These are phyloP conservation scores for Lumnitzera littorea DNA, from an alignment of 345 rosid species.

Conservation along the genomic window DNA sequence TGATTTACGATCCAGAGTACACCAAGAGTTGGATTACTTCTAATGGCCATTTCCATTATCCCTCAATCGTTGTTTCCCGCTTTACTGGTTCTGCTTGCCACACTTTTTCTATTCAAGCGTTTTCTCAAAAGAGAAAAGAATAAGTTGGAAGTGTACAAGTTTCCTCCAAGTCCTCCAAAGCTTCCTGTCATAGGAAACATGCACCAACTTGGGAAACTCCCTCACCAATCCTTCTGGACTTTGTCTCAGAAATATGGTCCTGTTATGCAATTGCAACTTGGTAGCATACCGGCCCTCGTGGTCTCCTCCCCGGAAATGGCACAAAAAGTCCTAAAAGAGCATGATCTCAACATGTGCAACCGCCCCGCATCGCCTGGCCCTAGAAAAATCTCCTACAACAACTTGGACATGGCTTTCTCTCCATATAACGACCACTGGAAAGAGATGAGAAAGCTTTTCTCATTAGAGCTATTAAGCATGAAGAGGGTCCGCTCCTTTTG, in stretches of 20 bases:
- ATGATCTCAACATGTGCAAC: constrained; percentile 6
- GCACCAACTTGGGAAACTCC: constrained; percentile 3
- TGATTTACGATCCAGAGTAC: too few relatives aligned
- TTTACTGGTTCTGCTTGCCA: too few relatives aligned
- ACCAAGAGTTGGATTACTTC: too few relatives aligned
- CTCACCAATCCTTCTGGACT: not conserved
- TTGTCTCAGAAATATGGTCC: not conserved
- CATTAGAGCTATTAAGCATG: constrained; percentile 8
- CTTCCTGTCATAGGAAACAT: constrained; percentile 7
- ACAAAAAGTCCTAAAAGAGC: not conserved
- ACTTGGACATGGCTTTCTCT: constrained; percentile 2
- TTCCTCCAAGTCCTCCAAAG: constrained; percentile 8
- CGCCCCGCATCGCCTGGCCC: not conserved
- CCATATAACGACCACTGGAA: constrained; percentile 4
- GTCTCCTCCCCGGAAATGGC: constrained; percentile 4
- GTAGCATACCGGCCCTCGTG: not conserved
- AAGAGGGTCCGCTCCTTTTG: constrained; percentile 5
- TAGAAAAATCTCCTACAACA: constrained; percentile 4
- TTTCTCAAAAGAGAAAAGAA: too few relatives aligned
- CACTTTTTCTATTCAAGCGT: too few relatives aligned
- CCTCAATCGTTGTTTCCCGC: too few relatives aligned
- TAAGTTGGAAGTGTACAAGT: not conserved
- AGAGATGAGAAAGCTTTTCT: constrained; percentile 1
- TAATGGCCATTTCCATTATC: too few relatives aligned
- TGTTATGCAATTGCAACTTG: constrained; percentile 1